A percentile compares a stretch with the other conserved stretches of the same genome.
Conservation (phyloP, 2,329 filamentous ascomycete genomes). For the Phyllosticta citrichinensis region DNA sequence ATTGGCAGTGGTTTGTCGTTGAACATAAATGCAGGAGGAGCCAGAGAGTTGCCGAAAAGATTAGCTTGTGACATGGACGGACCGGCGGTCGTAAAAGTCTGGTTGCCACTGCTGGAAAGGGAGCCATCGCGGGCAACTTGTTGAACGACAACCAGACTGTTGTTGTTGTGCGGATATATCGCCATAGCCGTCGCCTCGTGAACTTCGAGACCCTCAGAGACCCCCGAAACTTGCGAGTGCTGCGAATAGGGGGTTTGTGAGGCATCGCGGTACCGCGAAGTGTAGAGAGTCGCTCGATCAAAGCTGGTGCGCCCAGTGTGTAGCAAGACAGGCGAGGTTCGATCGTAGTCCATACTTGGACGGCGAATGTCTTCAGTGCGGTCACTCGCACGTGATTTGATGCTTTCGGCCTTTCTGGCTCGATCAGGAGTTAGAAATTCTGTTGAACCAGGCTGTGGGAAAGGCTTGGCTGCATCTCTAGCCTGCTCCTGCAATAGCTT, state of each 20-base stretch:
- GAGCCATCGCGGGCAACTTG: conserved; percentile 29
- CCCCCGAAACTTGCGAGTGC: conserved; percentile 36
- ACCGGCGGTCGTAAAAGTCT: not conserved
- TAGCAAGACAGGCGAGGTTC: conserved; percentile 19
- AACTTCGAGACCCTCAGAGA: conserved; percentile 42
- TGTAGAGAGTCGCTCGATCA: conserved; percentile 35
- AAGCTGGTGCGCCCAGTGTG: conserved; percentile 27
- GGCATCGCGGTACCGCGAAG: conserved; percentile 22
- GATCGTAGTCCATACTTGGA: conserved; percentile 17
- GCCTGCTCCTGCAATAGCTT: not conserved
- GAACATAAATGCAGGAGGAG: conserved; percentile 21
- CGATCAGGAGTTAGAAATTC: not conserved
- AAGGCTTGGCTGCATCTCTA: not conserved
- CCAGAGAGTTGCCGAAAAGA: not conserved
- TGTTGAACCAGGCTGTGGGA: not conserved
- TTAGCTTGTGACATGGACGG: not conserved
- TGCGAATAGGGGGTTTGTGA: conserved; percentile 39
- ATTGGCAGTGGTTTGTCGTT: not conserved
- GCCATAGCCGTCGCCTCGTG: conserved; percentile 51
- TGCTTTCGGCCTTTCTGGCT: not conserved
- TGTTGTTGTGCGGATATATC: conserved; percentile 54
- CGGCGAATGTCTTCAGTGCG: conserved; percentile 7
- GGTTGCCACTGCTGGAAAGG: conserved; percentile 8
- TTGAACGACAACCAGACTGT: conserved; percentile 55
- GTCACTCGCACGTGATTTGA: not conserved